Evolutionary conservation across 176 grass and related monocot species (phyloP), one percentile per base, ranked within the genome.

Genomic region (Canna indica): DNA sequence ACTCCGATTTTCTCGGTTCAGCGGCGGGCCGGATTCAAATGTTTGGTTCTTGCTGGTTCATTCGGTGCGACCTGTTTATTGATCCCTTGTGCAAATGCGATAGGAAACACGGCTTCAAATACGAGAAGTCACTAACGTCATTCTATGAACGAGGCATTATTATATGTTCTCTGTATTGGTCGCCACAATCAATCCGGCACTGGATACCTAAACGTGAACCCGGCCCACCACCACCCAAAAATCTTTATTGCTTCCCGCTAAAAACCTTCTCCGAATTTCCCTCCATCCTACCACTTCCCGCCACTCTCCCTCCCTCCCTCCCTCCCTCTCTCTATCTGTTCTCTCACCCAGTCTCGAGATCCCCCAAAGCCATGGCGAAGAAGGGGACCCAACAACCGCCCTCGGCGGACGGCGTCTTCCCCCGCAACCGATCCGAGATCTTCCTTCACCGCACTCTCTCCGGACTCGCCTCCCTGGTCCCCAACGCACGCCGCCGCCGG

Each of bases 181-280:
- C n/a, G n/a, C n/a, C n/a, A n/a, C n/a, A n/a, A n/a, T n/a, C n/a
- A n/a, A n/a, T n/a, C n/a, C n/a, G n/a, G n/a, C n/a, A n/a, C n/a
- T n/a, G n/a, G n/a, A n/a, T n/a, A n/a, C n/a, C n/a, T n/a, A n/a
- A n/a, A n/a, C n/a, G n/a, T n/a, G n/a, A n/a, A n/a, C n/a, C n/a
- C n/a, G n/a, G n/a, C n/a, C n/a, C n/a, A n/a, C n/a, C n/a, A n/a
- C n/a, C n/a, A n/a, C n/a, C n/a, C n/a, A n/a, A n/a, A n/a, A n/a
- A n/a, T n/a, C n/a, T n/a, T n/a, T 39, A 39, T 44, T 44, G 50
- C 50, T 84, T 62, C 38, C 28, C 85, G 82, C 88, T 76, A 85
- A 80, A 82, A 36, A 12, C 13, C 36, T 39, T 71, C 81, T 31
- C 17, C 70, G 25, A 46, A 71, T 15, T 39, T 52, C 15, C 48